Evolutionary conservation across 78 protist species (phyloP), one percentile per base, ranked within the genome.

Genomic region (Dictyostelium firmibasis): DNA sequence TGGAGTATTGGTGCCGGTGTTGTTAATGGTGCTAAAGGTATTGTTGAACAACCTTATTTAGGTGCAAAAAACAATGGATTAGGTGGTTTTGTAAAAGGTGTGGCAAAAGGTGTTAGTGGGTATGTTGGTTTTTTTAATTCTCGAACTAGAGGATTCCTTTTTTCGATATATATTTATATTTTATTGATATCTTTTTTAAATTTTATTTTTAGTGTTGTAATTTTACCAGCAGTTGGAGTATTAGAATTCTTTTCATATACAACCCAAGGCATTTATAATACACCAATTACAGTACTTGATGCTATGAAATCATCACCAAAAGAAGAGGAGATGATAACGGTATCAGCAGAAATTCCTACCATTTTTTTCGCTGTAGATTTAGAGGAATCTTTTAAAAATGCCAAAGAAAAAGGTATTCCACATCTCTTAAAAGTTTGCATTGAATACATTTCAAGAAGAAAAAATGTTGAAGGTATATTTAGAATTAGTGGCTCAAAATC

Each of bases 291-390:
- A 16, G 50, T 89, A 14, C 35, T 89, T 2, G 94, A 89, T 31
- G 94, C 94, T 44, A 89, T 89, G 94, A 89, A 81, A 50, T 69
- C 64, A 41, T 81, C 86, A 69, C 94, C 94, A 89, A 81, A 81
- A 70, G 94, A 89, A 50, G 87, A 69, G 29, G 69, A n/a, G 6
- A 18, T 53, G 50, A 44, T 72, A 41, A 33, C 41, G 20, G 50
- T 77, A 7, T 64, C 77, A 36, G 76, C 44, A 14, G 94, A 89
- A 31, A 23, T 33, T n/a, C 41, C 83, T 38, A 74, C 67, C 23
- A 11, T 89, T 47, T 89, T 89, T 27, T 81, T 89, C 69, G 94
- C 86, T 3, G 36, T 47, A 1, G 50, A 27, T 2, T 27, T 89
- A 23, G 27, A 29, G 33, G 94, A 89, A 23, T 89, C 94, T 25